These are phyloP conservation scores for Lecanicillium sp. DNA, from an alignment of 2,329 filamentous ascomycete species.

Conservation along the genomic window DNA sequence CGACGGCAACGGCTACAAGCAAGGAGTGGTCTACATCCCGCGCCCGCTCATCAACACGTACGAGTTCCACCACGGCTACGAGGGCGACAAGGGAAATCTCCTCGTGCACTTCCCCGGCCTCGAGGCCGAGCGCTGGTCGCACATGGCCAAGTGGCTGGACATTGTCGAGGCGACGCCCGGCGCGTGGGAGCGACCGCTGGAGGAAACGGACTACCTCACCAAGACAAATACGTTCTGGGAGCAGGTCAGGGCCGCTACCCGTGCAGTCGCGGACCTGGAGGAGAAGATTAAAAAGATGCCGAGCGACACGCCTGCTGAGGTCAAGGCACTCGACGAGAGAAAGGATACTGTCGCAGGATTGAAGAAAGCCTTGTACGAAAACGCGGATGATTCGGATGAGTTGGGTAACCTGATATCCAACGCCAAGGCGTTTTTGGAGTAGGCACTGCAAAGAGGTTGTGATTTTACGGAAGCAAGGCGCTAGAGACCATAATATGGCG, in stretches of 20 bases:
- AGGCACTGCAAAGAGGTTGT: no score
- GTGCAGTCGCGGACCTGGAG: background rate
- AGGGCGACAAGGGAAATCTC: background rate
- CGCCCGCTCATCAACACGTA: background rate
- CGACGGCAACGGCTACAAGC: background rate
- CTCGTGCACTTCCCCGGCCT: background rate
- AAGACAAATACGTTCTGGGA: background rate
- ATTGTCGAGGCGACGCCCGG: background rate
- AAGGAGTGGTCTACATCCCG: background rate
- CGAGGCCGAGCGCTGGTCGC: background rate
- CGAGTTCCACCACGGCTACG: background rate
- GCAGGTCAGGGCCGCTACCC: background rate
- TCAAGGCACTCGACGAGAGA: background rate
- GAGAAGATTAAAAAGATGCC: background rate
- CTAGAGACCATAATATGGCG: no score
- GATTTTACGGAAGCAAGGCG: no score
- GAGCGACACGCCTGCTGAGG: no score
- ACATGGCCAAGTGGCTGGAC: background rate
- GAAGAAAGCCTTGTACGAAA: background rate
- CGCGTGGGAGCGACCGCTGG: background rate
- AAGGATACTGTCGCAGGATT: background rate
- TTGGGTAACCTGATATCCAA: background rate
- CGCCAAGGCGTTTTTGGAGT: no score
- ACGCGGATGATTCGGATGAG: conserved; percentile 1
- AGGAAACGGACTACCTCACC: background rate